phyloP scores from a whole-genome alignment of 148 eudicot genomes.

The Silene conica region DNA sequence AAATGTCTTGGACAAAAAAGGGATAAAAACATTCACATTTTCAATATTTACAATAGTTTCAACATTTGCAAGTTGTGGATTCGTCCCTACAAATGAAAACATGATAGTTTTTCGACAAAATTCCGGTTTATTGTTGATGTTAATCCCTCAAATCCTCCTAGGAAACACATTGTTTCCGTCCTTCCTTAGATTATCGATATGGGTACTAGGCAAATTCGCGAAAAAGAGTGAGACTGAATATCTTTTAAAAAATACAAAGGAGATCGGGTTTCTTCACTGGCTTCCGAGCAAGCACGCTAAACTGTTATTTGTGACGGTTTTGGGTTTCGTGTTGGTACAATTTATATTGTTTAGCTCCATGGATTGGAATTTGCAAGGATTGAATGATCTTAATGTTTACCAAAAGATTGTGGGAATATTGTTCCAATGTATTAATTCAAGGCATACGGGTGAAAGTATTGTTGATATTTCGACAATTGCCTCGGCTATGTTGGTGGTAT shows the following conservation, averaged over 20 bases:
- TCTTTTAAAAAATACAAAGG: constrained; percentile 30
- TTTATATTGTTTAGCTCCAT: constrained; percentile 33
- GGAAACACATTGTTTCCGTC: constrained; percentile 64
- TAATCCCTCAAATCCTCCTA: constrained; percentile 51
- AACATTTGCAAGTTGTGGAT: constrained; percentile 66
- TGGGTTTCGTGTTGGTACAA: constrained; percentile 41
- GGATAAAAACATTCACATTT: constrained; percentile 33
- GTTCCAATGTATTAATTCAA: constrained; percentile 49
- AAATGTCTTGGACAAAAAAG: constrained; percentile 42
- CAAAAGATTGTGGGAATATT: constrained; percentile 43
- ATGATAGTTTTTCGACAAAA: constrained; percentile 56
- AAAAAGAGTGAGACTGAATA: constrained; percentile 36
- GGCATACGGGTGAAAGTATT: constrained; percentile 65
- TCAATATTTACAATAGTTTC: constrained; percentile 50
- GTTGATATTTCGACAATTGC: constrained; percentile 49
- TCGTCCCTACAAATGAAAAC: constrained; percentile 65
- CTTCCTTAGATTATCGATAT: constrained; percentile 31
- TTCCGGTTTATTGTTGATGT: constrained; percentile 52
- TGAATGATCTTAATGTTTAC: constrained; percentile 31
- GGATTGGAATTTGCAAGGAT: constrained; percentile 44
- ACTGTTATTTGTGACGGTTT: constrained; percentile 30
- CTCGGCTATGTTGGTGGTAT: constrained; percentile 50
- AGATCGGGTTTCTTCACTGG: constrained; percentile 42
- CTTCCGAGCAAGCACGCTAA: constrained; percentile 26
- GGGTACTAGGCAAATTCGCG: constrained; percentile 31